A percentile compares a stretch with the other conserved stretches of the same genome.
These are phyloP conservation scores for Thelonectria discophora DNA, from an alignment of 2,329 filamentous ascomycete species.

Conservation along the genomic window DNA sequence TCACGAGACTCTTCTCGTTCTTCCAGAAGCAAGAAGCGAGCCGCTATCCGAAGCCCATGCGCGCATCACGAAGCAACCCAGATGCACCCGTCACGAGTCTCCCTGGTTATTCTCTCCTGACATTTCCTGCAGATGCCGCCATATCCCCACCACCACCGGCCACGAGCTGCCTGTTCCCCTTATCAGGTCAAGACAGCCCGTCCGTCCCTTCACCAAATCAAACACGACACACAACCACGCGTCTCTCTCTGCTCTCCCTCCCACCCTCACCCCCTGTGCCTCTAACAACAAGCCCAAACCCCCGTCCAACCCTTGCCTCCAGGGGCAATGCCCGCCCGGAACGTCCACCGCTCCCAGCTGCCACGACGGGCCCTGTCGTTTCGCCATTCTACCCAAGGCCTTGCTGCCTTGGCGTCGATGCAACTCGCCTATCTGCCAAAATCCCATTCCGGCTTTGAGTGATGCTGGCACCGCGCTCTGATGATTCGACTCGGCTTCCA, in stretches of 20 bases:
- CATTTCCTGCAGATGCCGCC: no score
- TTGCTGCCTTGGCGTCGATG: neutral
- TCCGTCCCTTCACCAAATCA: neutral
- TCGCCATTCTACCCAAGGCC: no score
- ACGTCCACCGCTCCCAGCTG: slow-evolving; percentile 6
- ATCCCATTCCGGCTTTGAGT: neutral
- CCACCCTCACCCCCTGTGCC: neutral
- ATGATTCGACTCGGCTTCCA: no score
- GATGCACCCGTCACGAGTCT: no score
- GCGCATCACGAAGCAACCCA: no score
- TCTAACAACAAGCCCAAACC: neutral
- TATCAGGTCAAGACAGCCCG: slow-evolving; percentile 10
- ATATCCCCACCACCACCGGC: no score
- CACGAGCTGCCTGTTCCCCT: no score
- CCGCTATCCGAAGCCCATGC: no score
- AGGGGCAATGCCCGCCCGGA: slow-evolving; percentile 16
- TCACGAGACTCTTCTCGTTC: slow-evolving; percentile 13
- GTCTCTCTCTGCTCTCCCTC: no score
- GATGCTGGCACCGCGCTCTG: no score
- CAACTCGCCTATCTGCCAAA: neutral
- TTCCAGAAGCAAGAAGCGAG: neutral
- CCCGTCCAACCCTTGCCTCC: neutral
- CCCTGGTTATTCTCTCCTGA: neutral
- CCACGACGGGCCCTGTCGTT: no score
- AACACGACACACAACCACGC: slow-evolving; percentile 9